Evolutionary conservation across 2,329 filamentous ascomycete species (phyloP).

Genomic region (Alternaria burnsii): DNA sequence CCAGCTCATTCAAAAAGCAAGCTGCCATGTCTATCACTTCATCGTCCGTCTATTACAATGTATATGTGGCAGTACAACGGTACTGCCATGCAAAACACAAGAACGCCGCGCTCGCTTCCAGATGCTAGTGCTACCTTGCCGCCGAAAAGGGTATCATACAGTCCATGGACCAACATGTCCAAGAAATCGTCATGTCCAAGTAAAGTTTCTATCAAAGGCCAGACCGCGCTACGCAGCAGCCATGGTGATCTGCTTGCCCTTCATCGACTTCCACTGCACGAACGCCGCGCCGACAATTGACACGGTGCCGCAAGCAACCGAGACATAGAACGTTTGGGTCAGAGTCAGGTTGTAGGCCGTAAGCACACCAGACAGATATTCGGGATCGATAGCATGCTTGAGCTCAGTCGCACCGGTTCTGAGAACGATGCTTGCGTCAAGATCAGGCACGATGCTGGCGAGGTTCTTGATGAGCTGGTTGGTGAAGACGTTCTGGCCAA

Average conservation of each 20-base stretch:
- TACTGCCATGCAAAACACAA: constrained; percentile 6
- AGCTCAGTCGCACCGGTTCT: constrained; percentile 67
- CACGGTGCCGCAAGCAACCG: constrained; percentile 62
- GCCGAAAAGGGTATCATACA: constrained; percentile 15
- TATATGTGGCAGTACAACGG: background rate
- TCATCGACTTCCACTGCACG: constrained; percentile 73
- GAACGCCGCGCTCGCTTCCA: constrained; percentile 12
- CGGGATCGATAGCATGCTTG: constrained; percentile 51
- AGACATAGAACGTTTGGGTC: constrained; percentile 67
- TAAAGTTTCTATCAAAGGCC: background rate
- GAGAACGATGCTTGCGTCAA: constrained; percentile 56
- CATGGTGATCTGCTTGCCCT: constrained; percentile 61
- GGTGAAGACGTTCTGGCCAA: constrained; percentile 61
- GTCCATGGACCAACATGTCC: background rate
- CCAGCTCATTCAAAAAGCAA: constrained; percentile 2
- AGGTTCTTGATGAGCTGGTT: constrained; percentile 58
- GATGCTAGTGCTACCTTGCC: constrained; percentile 11
- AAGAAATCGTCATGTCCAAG: background rate
- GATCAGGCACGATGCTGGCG: constrained; percentile 47
- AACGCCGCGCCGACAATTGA: constrained; percentile 63
- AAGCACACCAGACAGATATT: constrained; percentile 64
- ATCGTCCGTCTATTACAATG: constrained; percentile 8
- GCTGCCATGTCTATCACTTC: background rate
- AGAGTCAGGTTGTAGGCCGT: constrained; percentile 71
- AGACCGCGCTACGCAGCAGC: constrained; percentile 32